Evolutionary conservation across 768 basidiomycete genomes (phyloP), one percentile per base, ranked within the genome.

Genomic region (Leccinum aurantiacum): DNA sequence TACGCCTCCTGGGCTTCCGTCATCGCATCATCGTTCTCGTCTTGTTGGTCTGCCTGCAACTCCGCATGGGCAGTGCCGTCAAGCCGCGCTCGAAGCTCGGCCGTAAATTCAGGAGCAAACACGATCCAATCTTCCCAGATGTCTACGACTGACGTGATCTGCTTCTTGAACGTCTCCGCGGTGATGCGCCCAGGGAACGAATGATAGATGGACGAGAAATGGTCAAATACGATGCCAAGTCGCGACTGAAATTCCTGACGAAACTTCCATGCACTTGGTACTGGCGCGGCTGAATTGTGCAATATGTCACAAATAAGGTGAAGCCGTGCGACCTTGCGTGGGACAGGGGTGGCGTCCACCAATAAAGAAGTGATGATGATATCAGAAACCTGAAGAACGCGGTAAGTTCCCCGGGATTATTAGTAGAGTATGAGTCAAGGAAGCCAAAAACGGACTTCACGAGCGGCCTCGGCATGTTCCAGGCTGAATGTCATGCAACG

Each of bases 71-170:
- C 63, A 19, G 70, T 75, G 22, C 92, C 92, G 53, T 95, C 91
- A 53, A 98, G 80, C 58, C 94, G 79, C 56, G 74, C 75, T 25
- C 93, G 80, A 15, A 96, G 80, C 66, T 89, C 86, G 2, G 80
- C 69, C 0, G 91, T 95, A 67, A 90, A 91, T 57, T 95, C 91
- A 3, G 89, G 90, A 55, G 92, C 82, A 71, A 98, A 98, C 33
- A 98, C 91, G 59, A 98, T 95, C 95, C 95, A 96, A 71, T 97
- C 90, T 70, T 98, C 97, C 95, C 97, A 98, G 31, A 98, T 89
- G 68, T 98, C 95, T 6, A 98, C 82, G 17, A 98, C 86, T 8
- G 87, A 78, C 6, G 85, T 87, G 60, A 98, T 93, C 74, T 98
- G 93, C 65, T 89, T 89, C 77, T 91, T 95, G 82, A 98, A 99